Conservation (phyloP, 805 yeast species). For the Blastobotrys parvus region DNA sequence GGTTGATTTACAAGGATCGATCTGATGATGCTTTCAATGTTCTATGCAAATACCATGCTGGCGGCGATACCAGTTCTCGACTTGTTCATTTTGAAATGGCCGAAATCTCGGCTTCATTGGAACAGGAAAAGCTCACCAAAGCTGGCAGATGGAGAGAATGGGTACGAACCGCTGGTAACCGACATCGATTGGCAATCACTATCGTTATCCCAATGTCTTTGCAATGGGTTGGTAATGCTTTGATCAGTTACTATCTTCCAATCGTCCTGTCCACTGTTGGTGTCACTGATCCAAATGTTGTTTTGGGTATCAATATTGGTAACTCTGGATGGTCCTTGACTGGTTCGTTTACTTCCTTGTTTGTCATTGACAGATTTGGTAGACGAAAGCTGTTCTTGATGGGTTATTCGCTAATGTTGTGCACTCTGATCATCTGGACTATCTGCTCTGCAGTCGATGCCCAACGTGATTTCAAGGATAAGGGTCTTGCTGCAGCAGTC, state of each 20-base stretch:
- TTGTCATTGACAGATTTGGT: neutral
- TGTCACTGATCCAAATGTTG: conserved; percentile 28
- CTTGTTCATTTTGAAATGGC: conserved; percentile 12
- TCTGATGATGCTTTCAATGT: conserved; percentile 34
- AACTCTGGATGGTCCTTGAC: conserved; percentile 8
- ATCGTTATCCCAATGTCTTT: conserved; percentile 16
- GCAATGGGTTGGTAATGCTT: conserved; percentile 12
- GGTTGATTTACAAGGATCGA: conserved; percentile 58
- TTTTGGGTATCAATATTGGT: conserved; percentile 7
- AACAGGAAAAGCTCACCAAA: conserved; percentile 12
- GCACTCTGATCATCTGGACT: neutral
- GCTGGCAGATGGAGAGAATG: conserved; percentile 11
- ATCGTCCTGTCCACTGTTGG: conserved; percentile 48
- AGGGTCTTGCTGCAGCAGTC: conserved; percentile 4
- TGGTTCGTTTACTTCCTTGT: conserved; percentile 4
- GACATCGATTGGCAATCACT: conserved; percentile 6
- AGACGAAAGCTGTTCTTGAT: neutral
- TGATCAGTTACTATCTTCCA: conserved; percentile 34
- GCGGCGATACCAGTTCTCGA: conserved; percentile 10
- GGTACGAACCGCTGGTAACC: conserved; percentile 5
- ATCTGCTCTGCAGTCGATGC: neutral
- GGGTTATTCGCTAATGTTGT: neutral
- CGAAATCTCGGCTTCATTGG: conserved; percentile 10
- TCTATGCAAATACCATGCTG: conserved; percentile 15
- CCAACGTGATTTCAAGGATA: neutral